Evolutionary conservation across 129 eudicot genomes (phyloP).

Genomic region (Heracleum sosnowskyi): DNA sequence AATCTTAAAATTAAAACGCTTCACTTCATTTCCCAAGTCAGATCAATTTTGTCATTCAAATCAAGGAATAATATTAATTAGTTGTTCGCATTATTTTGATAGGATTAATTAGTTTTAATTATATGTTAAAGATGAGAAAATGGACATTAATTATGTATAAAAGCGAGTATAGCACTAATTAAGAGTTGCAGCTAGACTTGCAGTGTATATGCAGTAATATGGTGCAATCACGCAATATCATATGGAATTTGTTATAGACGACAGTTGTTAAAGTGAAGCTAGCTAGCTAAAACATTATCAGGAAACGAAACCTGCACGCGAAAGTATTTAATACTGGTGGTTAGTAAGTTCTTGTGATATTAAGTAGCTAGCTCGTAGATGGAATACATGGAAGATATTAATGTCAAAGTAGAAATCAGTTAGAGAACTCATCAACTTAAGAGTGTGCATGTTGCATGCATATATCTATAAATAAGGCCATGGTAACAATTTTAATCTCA

Average conservation of each 20-base stretch:
- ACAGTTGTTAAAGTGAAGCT: constrained; percentile 2
- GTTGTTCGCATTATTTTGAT: too few species aligned
- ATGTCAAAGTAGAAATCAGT: constrained; percentile 27
- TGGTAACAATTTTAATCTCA: not conserved
- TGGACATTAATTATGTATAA: too few species aligned
- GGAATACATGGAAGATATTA: not conserved
- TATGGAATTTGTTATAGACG: not conserved
- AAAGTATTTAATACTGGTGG: not conserved
- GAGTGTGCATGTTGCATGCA: not conserved
- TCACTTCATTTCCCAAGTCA: too few species aligned
- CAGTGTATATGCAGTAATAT: too few species aligned
- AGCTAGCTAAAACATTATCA: not conserved
- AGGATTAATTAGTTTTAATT: too few species aligned
- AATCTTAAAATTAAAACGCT: too few species aligned
- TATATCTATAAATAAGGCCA: constrained; percentile 4
- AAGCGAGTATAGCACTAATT: too few species aligned
- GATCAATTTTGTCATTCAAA: too few species aligned
- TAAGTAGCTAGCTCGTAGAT: not conserved
- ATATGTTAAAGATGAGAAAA: too few species aligned
- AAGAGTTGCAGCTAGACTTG: too few species aligned
- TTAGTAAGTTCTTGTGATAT: not conserved
- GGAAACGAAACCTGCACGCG: not conserved
- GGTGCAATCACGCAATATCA: too few species aligned
- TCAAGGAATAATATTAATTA: too few species aligned
- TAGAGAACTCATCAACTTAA: constrained; percentile 21